Percentiles rank a stretch among this genome's conserved stretches.
These are phyloP conservation scores for Gastrolobium villosum DNA, from an alignment of 306 rosid genomes.

Conservation along the genomic window DNA sequence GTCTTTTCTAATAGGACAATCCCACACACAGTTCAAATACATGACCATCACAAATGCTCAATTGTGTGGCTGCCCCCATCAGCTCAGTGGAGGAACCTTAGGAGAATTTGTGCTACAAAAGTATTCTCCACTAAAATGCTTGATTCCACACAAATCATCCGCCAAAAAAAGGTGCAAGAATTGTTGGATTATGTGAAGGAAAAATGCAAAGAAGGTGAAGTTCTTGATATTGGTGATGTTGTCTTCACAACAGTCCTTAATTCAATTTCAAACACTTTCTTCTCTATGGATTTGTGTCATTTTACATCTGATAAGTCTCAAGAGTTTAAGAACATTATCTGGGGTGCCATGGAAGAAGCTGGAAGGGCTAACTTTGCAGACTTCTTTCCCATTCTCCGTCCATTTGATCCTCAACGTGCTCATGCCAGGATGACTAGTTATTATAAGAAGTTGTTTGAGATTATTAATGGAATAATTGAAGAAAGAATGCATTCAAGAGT, in stretches of 20 bases:
- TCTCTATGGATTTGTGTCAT: constrained; percentile 41
- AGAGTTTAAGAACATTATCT: constrained; percentile 7
- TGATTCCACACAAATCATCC: constrained; percentile 16
- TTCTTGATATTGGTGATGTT: constrained; percentile 39
- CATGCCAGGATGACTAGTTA: background rate
- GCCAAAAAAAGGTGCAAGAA: constrained; percentile 17
- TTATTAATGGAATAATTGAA: constrained; percentile 25
- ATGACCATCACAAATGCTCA: constrained; percentile 16
- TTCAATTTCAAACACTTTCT: constrained; percentile 39
- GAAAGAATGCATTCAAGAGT: constrained; percentile 26
- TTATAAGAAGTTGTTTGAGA: background rate
- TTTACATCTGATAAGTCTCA: background rate
- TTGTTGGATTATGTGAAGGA: constrained; percentile 26
- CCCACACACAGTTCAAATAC: background rate
- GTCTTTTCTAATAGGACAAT: background rate
- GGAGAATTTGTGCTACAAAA: constrained; percentile 33
- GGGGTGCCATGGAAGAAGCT: background rate
- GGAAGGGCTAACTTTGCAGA: constrained; percentile 37
- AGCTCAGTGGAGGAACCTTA: constrained; percentile 21
- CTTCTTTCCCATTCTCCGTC: constrained; percentile 20
- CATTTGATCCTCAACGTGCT: constrained; percentile 29
- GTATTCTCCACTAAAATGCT: constrained; percentile 20
- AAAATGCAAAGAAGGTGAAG: background rate
- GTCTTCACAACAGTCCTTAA: constrained; percentile 4
- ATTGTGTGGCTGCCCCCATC: background rate